Conservation (phyloP, 208 protist genomes). For the Porcisia hertigi region DNA sequence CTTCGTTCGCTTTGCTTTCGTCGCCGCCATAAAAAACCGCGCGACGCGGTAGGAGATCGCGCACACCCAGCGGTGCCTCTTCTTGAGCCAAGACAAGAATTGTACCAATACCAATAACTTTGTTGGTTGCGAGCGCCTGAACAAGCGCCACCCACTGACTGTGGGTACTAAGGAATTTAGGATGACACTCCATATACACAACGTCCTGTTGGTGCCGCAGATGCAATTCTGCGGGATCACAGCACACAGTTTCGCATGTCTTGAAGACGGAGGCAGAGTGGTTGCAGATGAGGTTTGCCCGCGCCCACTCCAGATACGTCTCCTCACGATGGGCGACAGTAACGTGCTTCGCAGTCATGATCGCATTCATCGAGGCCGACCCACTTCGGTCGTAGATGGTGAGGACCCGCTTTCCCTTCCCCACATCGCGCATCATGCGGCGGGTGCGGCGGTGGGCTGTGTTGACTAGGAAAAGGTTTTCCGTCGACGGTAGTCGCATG, state of each 20-base stretch:
- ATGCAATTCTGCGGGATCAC: constrained; percentile 41
- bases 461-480: constrained; percentile 65
- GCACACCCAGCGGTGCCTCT: constrained; percentile 59
- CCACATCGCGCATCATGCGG: constrained; percentile 66
- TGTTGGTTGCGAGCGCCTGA: constrained; percentile 33
- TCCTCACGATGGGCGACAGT: constrained; percentile 55
- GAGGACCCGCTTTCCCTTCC: constrained; percentile 65
- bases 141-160: constrained; percentile 65
- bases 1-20: constrained; percentile 1
- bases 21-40: constrained; percentile 3
- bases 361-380: constrained; percentile 65
- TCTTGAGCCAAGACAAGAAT: constrained; percentile 77
- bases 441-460: constrained; percentile 68
- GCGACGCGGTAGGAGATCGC: constrained; percentile 43
- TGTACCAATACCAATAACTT: constrained; percentile 60
- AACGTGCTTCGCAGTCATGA: constrained; percentile 81
- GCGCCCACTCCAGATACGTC: constrained; percentile 48
- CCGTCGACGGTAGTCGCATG: constrained; percentile 39
- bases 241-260: constrained; percentile 53
- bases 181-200: constrained; percentile 75
- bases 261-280: constrained; percentile 64
- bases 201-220: constrained; percentile 52
- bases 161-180: constrained; percentile 39
- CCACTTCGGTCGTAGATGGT: constrained; percentile 81
- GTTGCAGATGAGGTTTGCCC: constrained; percentile 75